Base-by-base conservation (phyloP, 768 basidiomycete species). In the Chalciporus pseudorubinellus region DNA sequence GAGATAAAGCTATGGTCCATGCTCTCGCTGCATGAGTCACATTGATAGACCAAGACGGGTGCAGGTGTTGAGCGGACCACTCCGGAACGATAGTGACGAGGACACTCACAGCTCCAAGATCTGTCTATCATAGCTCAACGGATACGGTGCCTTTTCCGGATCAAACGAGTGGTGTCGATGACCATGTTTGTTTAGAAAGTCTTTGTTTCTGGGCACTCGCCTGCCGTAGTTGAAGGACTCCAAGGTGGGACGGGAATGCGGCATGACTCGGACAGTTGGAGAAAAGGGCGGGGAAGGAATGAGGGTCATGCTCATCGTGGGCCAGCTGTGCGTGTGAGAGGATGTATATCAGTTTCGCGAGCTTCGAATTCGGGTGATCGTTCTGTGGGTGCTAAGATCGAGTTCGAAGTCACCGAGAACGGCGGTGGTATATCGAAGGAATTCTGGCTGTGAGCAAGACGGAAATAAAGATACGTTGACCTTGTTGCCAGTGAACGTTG, bases 61-160 rank as follows among this genome's bases (percentile, higher is more conserved):
- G 34, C 2, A 11, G 2, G 20, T n/a, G 41, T 22, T 65, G 53
- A 60, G 51, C 20, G 13, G n/a, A 31, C 13, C 12, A 22, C 29
- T 36, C 26, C 29, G 39, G 22, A 28, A 26, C 24, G 0, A 47
- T 20, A 29, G 20, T 3, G 16, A 42, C 6, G n/a, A 19, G 21
- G 16, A 1, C 11, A 74, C 83, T 63, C 66, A 89, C 88, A 87
- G 70, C 60, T 89, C 86, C 38, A 89, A 70, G 48, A 87, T 72
- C 39, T 82, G 70, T 45, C 75, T 76, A 63, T 88, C 83, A 64
- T 89, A 90, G 21, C 81, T 84, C 33, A 87, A 63, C 1, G 89
- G 89, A 72, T 91, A 91, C 2, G 87, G 89, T 2, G 85, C 89
- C 71, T 90, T 89, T 64, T 87, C 85, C 34, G 75, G 77, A 55